Evolutionary conservation across 306 rosid genomes (phyloP).

Genomic region (Lathyrus oleraceus): DNA sequence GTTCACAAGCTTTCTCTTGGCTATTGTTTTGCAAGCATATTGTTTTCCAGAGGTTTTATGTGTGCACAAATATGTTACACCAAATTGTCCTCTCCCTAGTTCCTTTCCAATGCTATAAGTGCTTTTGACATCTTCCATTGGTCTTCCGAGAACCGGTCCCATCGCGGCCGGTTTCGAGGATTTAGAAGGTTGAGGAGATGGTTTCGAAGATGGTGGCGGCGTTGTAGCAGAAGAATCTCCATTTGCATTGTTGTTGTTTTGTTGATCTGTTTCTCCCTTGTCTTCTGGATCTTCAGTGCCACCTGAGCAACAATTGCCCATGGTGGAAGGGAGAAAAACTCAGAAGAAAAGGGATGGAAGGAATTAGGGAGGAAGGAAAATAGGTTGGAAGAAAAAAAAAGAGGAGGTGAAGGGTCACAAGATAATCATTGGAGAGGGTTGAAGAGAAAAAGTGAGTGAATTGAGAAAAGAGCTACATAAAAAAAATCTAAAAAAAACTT

Average conservation of each 20-base stretch:
- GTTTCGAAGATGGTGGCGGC: slow-evolving; percentile 34
- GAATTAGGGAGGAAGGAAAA: slow-evolving; percentile 2
- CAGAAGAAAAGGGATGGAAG: neutral
- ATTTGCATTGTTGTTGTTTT: neutral
- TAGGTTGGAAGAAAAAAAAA: slow-evolving; percentile 7
- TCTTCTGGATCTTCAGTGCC: slow-evolving; percentile 43
- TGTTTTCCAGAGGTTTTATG: slow-evolving; percentile 71
- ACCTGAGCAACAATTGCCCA: slow-evolving; percentile 98
- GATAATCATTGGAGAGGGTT: slow-evolving; percentile 46
- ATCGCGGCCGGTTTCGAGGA: slow-evolving; percentile 38
- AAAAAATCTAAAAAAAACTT: slow-evolving; percentile 33
- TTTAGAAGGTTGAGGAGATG: slow-evolving; percentile 41
- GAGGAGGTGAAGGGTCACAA: slow-evolving; percentile 29
- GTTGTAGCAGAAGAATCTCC: slow-evolving; percentile 21
- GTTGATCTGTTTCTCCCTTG: slow-evolving; percentile 38
- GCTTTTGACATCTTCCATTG: slow-evolving; percentile 75
- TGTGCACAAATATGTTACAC: slow-evolving; percentile 82
- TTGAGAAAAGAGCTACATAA: neutral
- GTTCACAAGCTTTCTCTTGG: slow-evolving; percentile 79
- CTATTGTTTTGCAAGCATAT: slow-evolving; percentile 88
- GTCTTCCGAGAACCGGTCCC: slow-evolving; percentile 78
- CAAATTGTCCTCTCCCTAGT: slow-evolving; percentile 93
- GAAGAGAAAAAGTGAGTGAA: slow-evolving; percentile 30
- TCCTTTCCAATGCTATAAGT: slow-evolving; percentile 76
- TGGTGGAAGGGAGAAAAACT: slow-evolving; percentile 45